Percentiles rank a stretch among this genome's conserved stretches.
Evolutionary conservation across 2,329 filamentous ascomycete genomes (phyloP).

Genomic region (Penicillium glabrum): DNA sequence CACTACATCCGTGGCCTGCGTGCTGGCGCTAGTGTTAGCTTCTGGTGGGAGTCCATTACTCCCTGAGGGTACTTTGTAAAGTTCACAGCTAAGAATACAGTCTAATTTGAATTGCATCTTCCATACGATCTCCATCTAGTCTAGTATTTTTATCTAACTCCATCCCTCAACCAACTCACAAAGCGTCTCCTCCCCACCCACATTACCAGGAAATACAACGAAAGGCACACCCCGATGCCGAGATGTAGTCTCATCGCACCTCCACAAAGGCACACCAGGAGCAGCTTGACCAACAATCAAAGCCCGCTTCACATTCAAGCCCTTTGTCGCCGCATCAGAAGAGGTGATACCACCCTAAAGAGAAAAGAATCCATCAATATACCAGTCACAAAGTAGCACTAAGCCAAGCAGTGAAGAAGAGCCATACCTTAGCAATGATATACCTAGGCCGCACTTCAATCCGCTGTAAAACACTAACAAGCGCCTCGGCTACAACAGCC

Average conservation of each 20-base stretch:
- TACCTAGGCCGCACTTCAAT: conserved; percentile 55
- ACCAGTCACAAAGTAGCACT: neutral
- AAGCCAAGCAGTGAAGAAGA: neutral
- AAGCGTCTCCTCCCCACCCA: conserved; percentile 52
- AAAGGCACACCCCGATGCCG: conserved; percentile 56
- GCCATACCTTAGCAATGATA: conserved; percentile 53
- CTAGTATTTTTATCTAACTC: conserved; percentile 16
- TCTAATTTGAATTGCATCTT: neutral
- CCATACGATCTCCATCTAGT: neutral
- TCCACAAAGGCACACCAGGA: conserved; percentile 59
- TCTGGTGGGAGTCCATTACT: conserved; percentile 73
- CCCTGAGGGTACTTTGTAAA: conserved; percentile 23
- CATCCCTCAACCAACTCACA: conserved; percentile 48
- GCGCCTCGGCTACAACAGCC: conserved; percentile 49
- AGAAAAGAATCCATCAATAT: neutral
- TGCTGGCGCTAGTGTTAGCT: conserved; percentile 90
- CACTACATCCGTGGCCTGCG: conserved; percentile 88
- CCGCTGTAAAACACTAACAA: conserved; percentile 52
- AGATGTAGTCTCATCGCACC: conserved; percentile 54
- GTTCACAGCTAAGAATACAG: too few relatives aligned
- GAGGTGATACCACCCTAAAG: conserved; percentile 58
- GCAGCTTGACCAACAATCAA: conserved; percentile 59
- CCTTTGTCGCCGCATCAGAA: conserved; percentile 59
- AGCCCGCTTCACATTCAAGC: conserved; percentile 54
- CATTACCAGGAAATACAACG: conserved; percentile 61